Evolutionary conservation across 768 basidiomycete species (phyloP), one percentile per base, ranked within the genome.

Genomic region (Chalciporus chontae): DNA sequence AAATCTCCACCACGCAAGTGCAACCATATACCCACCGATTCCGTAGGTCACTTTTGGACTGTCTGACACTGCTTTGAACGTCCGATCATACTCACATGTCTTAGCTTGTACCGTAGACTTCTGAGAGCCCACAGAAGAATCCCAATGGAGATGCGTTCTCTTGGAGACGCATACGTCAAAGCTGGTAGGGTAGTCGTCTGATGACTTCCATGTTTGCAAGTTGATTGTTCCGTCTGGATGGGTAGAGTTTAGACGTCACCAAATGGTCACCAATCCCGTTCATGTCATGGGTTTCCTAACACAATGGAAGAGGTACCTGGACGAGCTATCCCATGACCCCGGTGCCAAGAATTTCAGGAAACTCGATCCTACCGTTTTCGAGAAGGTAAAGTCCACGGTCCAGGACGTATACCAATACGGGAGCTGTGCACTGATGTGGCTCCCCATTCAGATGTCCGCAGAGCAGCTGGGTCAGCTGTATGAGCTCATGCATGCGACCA

Each of bases 381-480:
- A 92, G 65, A 90, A 89, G 80, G 90, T 87, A 54, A 37, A 19
- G 8, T 21, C 19, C 3, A 10, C 26, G 23, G 8, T 21, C 19
- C 3, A 10, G 27, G 4, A 40, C 19, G 7, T 21, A 3, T 66
- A 45, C 29, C 9, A 36, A 15, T n/a, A n/a, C 34, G 14, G 34
- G 14, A n/a, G 34, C 15, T 36, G 15, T 36, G 34, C 15, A 8
- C 15, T 36, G 34, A 36, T 36, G 5, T 26, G 32, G 13, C 43
- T 48, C 18, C 29, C 47, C 23, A 14, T 47, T 43, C 50, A 94
- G 91, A 87, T 94, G 83, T 94, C 92, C 17, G 68, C 74, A 27
- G 92, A 95, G 64, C 95, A 99, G 65, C 73, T 97, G 4, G 90
- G 90, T 1, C 95, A 98, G 67, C 69, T 99, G 37, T 92, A 96